Percentiles rank a stretch among this genome's conserved stretches.
Evolutionary conservation across 768 basidiomycete genomes (phyloP).

Genomic region (Tubosaeta sp.): DNA sequence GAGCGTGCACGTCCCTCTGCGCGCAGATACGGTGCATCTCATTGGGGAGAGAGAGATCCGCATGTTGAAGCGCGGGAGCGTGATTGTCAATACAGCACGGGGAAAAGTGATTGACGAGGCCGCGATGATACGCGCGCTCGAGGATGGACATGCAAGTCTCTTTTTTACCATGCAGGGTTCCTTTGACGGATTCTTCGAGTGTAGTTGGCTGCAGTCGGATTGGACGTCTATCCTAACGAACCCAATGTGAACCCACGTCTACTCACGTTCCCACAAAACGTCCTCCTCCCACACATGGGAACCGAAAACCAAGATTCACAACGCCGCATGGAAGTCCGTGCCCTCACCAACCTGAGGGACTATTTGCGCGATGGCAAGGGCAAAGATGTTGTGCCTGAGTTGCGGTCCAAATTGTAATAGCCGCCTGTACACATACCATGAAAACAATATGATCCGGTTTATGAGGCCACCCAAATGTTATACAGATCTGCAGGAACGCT

Average conservation of each 20-base stretch:
- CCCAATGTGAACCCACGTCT: constrained; percentile 76
- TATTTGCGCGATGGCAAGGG: constrained; percentile 62
- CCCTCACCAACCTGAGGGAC: constrained; percentile 71
- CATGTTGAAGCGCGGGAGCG: constrained; percentile 68
- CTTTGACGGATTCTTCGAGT: not conserved
- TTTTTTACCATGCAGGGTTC: not conserved
- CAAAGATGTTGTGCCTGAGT: constrained; percentile 63
- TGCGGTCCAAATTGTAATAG: constrained; percentile 19
- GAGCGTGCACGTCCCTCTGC: constrained; percentile 81
- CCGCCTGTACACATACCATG: not conserved
- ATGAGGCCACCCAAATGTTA: not conserved
- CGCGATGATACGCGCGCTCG: constrained; percentile 79
- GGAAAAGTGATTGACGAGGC: constrained; percentile 88
- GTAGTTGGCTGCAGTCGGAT: constrained; percentile 73
- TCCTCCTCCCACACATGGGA: constrained; percentile 89
- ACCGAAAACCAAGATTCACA: constrained; percentile 82
- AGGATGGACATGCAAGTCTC: constrained; percentile 77
- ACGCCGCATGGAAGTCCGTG: constrained; percentile 80
- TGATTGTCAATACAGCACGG: constrained; percentile 86
- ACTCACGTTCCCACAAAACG: constrained; percentile 77
- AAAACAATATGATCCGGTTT: not conserved
- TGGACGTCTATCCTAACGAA: constrained; percentile 86
- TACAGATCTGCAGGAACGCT: not conserved
- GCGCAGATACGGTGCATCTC: constrained; percentile 64
- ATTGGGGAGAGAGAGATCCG: constrained; percentile 76